A percentile compares a stretch with the other conserved stretches of the same genome.
phyloP scores from a whole-genome alignment of 306 rosid genomes.

The Prunus kanzakura region DNA sequence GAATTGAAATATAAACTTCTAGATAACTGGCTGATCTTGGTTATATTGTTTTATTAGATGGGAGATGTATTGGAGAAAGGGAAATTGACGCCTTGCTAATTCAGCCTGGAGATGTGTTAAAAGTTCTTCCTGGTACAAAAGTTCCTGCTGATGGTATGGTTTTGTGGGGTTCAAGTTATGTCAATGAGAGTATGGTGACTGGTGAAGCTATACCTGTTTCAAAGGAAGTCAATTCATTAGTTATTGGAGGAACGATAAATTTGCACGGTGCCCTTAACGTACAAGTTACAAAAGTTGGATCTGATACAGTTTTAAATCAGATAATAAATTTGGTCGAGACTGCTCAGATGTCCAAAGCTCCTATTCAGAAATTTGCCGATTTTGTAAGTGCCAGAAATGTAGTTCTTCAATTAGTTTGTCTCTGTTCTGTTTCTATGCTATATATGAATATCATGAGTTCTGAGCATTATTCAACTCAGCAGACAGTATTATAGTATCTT shows the following conservation, averaged over 20 bases:
- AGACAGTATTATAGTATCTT: neutral
- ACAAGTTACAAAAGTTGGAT: slow-evolving; percentile 82
- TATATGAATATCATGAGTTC: neutral
- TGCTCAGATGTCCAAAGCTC: slow-evolving; percentile 99
- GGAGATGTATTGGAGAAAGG: slow-evolving; percentile 64
- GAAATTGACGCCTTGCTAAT: slow-evolving; percentile 87
- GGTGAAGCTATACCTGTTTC: slow-evolving; percentile 83
- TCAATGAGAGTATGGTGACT: slow-evolving; percentile 95
- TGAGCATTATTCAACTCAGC: neutral
- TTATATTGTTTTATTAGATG: slow-evolving; percentile 45
- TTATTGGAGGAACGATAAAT: slow-evolving; percentile 93
- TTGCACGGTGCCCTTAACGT: slow-evolving; percentile 82
- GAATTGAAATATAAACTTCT: neutral
- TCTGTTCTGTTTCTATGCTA: slow-evolving; percentile 7
- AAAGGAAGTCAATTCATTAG: slow-evolving; percentile 68
- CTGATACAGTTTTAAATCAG: slow-evolving; percentile 92
- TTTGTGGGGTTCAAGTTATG: slow-evolving; percentile 88
- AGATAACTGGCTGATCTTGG: neutral
- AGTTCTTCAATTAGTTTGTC: neutral
- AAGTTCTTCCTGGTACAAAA: slow-evolving; percentile 94
- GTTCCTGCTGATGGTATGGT: slow-evolving; percentile 89
- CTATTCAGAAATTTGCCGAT: slow-evolving; percentile 99
- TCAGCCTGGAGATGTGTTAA: slow-evolving; percentile 81
- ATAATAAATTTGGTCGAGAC: slow-evolving; percentile 96
- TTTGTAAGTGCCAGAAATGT: slow-evolving; percentile 62